A percentile compares a stretch with the other conserved stretches of the same genome.
Evolutionary conservation across 306 rosid species (phyloP).

Genomic region (Pachyrhizus erosus): DNA sequence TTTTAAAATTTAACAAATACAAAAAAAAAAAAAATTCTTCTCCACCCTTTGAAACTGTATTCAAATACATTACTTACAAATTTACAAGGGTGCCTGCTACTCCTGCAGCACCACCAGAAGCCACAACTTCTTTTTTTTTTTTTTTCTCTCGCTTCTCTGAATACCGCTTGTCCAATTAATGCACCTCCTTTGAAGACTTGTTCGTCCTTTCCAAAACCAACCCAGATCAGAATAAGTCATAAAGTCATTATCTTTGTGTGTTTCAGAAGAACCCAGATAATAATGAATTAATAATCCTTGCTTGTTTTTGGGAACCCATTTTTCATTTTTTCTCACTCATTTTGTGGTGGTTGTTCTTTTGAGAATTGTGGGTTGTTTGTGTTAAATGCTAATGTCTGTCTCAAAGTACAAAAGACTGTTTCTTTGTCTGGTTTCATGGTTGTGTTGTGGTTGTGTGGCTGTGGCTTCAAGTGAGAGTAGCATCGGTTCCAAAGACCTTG

Average conservation of each 20-base stretch:
- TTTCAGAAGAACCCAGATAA: background rate
- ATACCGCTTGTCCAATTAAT: background rate
- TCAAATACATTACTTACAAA: too few species aligned
- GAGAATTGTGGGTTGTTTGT: constrained; percentile 21
- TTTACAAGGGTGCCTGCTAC: constrained; percentile 21
- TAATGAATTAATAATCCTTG: background rate
- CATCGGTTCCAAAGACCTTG: constrained; percentile 57
- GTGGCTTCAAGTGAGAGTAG: constrained; percentile 59
- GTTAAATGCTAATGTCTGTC: background rate
- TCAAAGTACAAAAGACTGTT: constrained; percentile 33
- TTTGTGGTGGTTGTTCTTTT: background rate
- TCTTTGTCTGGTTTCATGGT: constrained; percentile 31
- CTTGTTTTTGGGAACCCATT: background rate
- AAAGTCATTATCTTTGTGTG: constrained; percentile 16
- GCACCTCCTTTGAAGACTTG: constrained; percentile 37
- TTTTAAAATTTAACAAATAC: background rate
- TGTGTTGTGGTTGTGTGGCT: constrained; percentile 41
- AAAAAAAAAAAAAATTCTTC: background rate
- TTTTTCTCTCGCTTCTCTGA: background rate
- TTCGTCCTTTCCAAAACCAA: background rate
- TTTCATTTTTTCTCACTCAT: background rate
- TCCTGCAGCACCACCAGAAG: constrained; percentile 12
- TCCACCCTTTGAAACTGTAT: constrained; percentile 23
- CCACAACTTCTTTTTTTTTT: background rate
- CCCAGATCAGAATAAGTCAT: background rate